Evolutionary conservation across 192 early-diverging fungal genomes (phyloP).

Genomic region (Entomortierella lignicola): DNA sequence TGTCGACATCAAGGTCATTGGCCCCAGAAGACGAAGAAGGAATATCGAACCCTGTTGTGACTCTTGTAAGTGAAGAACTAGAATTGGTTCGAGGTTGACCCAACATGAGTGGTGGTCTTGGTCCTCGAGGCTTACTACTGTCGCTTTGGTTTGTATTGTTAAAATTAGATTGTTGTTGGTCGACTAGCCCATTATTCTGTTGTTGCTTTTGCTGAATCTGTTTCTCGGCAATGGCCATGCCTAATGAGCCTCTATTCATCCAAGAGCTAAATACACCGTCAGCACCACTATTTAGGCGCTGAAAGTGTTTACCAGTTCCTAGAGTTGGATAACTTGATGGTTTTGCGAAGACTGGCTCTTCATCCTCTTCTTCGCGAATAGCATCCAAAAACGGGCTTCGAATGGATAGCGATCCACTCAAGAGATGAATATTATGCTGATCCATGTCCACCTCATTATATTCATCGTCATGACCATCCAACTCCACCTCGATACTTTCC

Average conservation of each 20-base stretch:
- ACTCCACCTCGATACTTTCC: conserved; percentile 6
- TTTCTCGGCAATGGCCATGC: conserved; percentile 10
- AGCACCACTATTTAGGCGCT: conserved; percentile 16
- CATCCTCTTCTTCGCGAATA: conserved; percentile 53
- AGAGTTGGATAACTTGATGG: conserved; percentile 51
- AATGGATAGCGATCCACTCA: conserved; percentile 45
- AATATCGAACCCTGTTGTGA: conserved; percentile 39
- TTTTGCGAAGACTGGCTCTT: conserved; percentile 45
- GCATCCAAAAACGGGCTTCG: conserved; percentile 46
- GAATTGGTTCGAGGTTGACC: conserved; percentile 45
- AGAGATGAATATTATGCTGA: conserved; percentile 45
- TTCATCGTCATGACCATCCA: conserved; percentile 21
- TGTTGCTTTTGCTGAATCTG: conserved; percentile 14
- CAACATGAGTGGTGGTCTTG: conserved; percentile 37
- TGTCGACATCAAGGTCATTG: background rate
- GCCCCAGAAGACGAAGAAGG: background rate
- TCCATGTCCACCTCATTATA: conserved; percentile 48
- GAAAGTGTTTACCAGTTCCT: conserved; percentile 16
- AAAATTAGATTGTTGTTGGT: conserved; percentile 14
- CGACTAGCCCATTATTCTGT: background rate
- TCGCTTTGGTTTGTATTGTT: conserved; percentile 37
- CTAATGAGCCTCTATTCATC: conserved; percentile 9
- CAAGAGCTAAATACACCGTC: conserved; percentile 8
- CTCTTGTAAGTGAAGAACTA: conserved; percentile 11
- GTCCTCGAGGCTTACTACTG: conserved; percentile 41